These are phyloP conservation scores for Talaromyces proteolyticus DNA, from an alignment of 495 filamentous ascomycete genomes.

Conservation along the genomic window DNA sequence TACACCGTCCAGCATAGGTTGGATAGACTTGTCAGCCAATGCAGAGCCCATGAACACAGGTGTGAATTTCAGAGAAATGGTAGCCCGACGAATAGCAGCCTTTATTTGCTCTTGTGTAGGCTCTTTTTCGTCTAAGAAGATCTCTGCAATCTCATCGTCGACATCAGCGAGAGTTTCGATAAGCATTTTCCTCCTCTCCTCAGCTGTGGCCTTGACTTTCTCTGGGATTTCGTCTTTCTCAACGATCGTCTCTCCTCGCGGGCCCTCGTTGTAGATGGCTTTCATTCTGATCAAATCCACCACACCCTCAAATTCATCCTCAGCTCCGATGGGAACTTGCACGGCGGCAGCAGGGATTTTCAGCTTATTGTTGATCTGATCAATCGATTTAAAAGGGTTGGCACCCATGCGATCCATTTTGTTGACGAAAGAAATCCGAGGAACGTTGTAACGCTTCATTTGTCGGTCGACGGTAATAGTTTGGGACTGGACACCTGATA, in stretches of 20 bases:
- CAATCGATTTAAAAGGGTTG: slow-evolving; percentile 95
- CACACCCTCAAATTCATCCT: slow-evolving; percentile 90
- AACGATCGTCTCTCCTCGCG: slow-evolving; percentile 64
- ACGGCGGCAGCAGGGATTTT: slow-evolving; percentile 88
- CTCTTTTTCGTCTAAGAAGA: slow-evolving; percentile 81
- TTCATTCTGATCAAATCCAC: slow-evolving; percentile 92
- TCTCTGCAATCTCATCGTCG: slow-evolving; percentile 95
- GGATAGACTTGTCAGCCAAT: slow-evolving; percentile 88
- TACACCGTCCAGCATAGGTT: slow-evolving; percentile 96
- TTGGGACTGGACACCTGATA: slow-evolving; percentile 94
- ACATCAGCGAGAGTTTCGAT: slow-evolving; percentile 97
- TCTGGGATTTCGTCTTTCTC: slow-evolving; percentile 77
- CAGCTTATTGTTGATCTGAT: slow-evolving; percentile 94
- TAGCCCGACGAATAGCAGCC: slow-evolving; percentile 83
- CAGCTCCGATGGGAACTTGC: slow-evolving; percentile 90
- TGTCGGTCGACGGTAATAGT: slow-evolving; percentile 98
- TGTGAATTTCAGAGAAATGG: slow-evolving; percentile 83
- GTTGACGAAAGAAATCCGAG: slow-evolving; percentile 93
- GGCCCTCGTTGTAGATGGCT: slow-evolving; percentile 84
- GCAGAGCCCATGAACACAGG: slow-evolving; percentile 97
- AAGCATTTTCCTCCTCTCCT: slow-evolving; percentile 75
- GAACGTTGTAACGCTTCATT: slow-evolving; percentile 97
- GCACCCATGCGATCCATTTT: slow-evolving; percentile 99
- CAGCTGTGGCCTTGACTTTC: slow-evolving; percentile 62
- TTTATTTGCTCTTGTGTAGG: slow-evolving; percentile 79